Conservation (phyloP, 2,329 filamentous ascomycete species). For the Fusarium sp. region DNA sequence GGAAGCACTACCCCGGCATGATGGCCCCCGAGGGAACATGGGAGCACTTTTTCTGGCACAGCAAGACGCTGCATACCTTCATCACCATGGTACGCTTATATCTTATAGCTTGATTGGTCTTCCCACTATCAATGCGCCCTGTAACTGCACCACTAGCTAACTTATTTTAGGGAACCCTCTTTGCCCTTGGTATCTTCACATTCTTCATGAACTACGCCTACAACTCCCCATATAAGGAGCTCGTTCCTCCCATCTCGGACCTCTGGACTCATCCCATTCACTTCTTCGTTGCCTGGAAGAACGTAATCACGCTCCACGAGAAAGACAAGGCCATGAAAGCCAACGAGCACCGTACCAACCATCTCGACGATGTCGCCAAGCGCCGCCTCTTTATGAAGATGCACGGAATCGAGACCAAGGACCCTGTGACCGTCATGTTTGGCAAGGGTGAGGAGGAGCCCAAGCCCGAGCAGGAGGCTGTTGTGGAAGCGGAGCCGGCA, state of each 20-base stretch:
- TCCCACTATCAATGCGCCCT: not conserved
- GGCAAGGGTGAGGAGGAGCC: constrained; percentile 52
- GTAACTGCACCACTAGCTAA: constrained; percentile 7
- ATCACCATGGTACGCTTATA: constrained; percentile 79
- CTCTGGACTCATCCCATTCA: constrained; percentile 76
- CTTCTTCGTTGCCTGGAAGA: constrained; percentile 71
- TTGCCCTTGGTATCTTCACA: constrained; percentile 75
- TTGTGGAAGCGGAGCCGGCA: constrained; percentile 52
- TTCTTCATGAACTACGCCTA: constrained; percentile 82
- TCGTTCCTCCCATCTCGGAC: constrained; percentile 77
- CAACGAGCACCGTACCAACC: constrained; percentile 75
- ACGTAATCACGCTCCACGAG: constrained; percentile 82
- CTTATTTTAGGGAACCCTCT: constrained; percentile 68
- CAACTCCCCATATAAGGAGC: constrained; percentile 81
- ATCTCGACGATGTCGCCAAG: constrained; percentile 89
- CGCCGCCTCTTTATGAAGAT: constrained; percentile 85
- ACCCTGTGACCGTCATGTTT: constrained; percentile 62
- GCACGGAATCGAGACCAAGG: constrained; percentile 78
- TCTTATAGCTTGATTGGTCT: not conserved
- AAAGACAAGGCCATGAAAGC: constrained; percentile 75
- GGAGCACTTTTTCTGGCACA: constrained; percentile 86
- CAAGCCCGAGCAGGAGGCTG: constrained; percentile 50
- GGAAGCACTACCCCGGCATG: constrained; percentile 85
- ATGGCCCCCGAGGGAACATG: constrained; percentile 86
- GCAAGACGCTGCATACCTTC: constrained; percentile 77